Percentiles rank a stretch among this genome's conserved stretches.
phyloP scores from a whole-genome alignment of 495 filamentous ascomycete species.

The Pyrenula aspistea region DNA sequence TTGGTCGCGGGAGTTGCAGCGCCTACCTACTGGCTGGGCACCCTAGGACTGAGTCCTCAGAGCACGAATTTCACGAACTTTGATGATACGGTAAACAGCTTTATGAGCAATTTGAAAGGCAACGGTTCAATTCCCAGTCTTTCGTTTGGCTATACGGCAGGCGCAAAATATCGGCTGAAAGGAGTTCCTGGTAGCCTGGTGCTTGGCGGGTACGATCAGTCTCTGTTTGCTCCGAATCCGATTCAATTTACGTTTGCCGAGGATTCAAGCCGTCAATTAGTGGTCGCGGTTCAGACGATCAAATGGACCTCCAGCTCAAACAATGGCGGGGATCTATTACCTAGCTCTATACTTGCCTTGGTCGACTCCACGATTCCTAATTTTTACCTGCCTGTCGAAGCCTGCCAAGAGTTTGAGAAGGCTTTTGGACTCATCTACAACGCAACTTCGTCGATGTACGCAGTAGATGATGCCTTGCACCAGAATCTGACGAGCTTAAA shows the following conservation, averaged over 20 bases:
- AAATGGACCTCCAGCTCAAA: slow-evolving; percentile 12
- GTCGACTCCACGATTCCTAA: slow-evolving; percentile 44
- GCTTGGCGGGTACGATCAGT: slow-evolving; percentile 43
- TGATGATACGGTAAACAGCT: slow-evolving; percentile 31
- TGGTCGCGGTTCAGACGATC: slow-evolving; percentile 36
- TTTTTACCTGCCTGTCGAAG: slow-evolving; percentile 40
- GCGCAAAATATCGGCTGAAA: slow-evolving; percentile 39
- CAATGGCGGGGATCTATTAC: slow-evolving; percentile 3
- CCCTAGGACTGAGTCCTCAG: slow-evolving; percentile 38
- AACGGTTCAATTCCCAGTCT: slow-evolving; percentile 34
- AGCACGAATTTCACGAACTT: slow-evolving; percentile 33
- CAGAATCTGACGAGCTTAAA: slow-evolving; percentile 29
- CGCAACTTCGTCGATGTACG: slow-evolving; percentile 28
- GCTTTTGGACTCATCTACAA: slow-evolving; percentile 39
- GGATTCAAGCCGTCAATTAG: slow-evolving; percentile 34
- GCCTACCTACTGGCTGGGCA: slow-evolving; percentile 33
- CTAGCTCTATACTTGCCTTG: slow-evolving; percentile 14
- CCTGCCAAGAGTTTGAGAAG: slow-evolving; percentile 39
- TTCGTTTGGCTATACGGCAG: slow-evolving; percentile 45
- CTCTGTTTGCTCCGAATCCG: slow-evolving; percentile 34
- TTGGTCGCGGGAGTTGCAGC: slow-evolving; percentile 31
- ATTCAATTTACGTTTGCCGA: slow-evolving; percentile 34
- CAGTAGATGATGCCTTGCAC: slow-evolving; percentile 33
- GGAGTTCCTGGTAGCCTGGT: slow-evolving; percentile 40
- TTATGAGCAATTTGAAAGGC: slow-evolving; percentile 32